phyloP scores from a whole-genome alignment of 2,329 filamentous ascomycete species.

The Tricladium varicosporioides region DNA sequence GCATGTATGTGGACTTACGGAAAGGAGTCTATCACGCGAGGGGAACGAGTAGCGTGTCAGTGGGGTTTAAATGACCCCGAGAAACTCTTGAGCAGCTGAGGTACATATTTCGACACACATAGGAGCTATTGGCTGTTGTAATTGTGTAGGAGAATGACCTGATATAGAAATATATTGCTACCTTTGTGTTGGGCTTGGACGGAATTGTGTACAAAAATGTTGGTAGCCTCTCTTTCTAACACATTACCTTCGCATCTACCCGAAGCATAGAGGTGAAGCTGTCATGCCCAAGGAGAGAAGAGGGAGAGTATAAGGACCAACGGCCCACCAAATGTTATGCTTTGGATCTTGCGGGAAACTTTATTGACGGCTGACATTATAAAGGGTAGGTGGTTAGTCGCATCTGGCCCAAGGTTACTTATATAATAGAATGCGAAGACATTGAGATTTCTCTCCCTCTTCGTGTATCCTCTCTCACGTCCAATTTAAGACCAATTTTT shows the following conservation, averaged over 20 bases:
- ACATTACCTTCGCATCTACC: not conserved
- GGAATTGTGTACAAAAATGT: not conserved
- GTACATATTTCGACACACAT: not conserved
- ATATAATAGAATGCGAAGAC: not conserved
- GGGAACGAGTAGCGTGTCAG: not conserved
- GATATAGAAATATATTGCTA: not conserved
- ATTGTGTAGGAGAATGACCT: not conserved
- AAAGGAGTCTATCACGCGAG: not conserved
- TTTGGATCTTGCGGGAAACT: not conserved
- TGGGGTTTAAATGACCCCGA: not conserved
- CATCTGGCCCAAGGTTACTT: not conserved
- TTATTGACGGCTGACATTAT: not conserved
- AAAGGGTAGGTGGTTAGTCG: not conserved
- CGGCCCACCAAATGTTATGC: not conserved
- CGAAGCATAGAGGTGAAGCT: not conserved
- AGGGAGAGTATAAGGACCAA: not conserved
- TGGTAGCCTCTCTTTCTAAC: not conserved
- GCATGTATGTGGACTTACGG: not conserved
- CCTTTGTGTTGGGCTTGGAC: not conserved
- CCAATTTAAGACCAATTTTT: not conserved
- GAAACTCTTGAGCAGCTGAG: not conserved
- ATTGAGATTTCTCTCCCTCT: not conserved
- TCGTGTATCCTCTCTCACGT: not conserved
- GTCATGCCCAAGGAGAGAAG: not conserved
- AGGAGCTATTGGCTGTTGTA: not conserved